Evolutionary conservation across 306 rosid species (phyloP).

Genomic region (Pachyrhizus erosus): DNA sequence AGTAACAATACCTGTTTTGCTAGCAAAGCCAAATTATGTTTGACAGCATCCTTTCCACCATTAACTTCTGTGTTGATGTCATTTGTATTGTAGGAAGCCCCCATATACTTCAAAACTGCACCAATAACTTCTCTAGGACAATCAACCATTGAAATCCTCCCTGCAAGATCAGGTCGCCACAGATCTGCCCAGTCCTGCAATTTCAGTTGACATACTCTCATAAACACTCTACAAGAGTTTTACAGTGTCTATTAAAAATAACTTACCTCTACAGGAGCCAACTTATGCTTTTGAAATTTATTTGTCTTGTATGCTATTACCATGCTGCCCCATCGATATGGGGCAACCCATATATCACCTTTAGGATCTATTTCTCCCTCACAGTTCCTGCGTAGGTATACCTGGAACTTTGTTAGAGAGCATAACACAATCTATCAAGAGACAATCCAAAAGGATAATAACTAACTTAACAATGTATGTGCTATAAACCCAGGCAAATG

Average conservation of each 20-base stretch:
- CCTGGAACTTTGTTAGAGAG: conserved; percentile 67
- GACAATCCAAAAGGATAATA: conserved; percentile 23
- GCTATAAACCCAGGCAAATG: conserved; percentile 8
- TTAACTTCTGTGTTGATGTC: conserved; percentile 61
- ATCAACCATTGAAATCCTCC: conserved; percentile 90
- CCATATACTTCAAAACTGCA: conserved; percentile 94
- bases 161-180: conserved; percentile 94
- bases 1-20: conserved; percentile 73
- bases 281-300: conserved; percentile 70
- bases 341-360: conserved; percentile 89
- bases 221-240: conserved; percentile 23
- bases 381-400: conserved; percentile 80
- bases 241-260: neutral
- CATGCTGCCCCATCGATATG: conserved; percentile 95
- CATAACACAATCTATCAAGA: neutral
- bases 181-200: conserved; percentile 95
- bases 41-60: conserved; percentile 78
- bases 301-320: conserved; percentile 91
- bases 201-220: conserved; percentile 38
- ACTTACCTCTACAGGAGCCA: conserved; percentile 79
- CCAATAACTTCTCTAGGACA: conserved; percentile 94
- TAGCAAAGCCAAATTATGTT: conserved; percentile 66
- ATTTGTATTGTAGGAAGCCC: conserved; percentile 81
- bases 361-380: conserved; percentile 77
- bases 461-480: conserved; percentile 29